These are phyloP conservation scores for Alternaria metachromatica DNA, from an alignment of 2,329 filamentous ascomycete genomes.

Conservation along the genomic window DNA sequence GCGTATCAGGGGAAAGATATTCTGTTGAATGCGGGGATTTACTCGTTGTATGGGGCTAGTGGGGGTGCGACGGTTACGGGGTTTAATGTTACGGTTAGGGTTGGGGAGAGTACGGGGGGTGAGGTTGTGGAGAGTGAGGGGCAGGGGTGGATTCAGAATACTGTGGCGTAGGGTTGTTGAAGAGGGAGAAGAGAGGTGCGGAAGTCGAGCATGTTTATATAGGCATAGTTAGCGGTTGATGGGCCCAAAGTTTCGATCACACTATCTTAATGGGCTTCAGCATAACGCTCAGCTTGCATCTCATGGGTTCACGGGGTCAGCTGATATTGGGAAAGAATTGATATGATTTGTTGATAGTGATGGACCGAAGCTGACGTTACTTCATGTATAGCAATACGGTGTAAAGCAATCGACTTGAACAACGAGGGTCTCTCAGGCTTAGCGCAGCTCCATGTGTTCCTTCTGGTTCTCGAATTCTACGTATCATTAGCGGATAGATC, in stretches of 20 bases:
- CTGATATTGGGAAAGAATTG: not conserved
- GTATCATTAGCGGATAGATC: not conserved
- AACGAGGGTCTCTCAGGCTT: not conserved
- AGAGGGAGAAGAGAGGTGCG: not conserved
- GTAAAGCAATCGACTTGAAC: not conserved
- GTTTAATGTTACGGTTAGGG: conserved; percentile 30
- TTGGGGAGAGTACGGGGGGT: conserved; percentile 22
- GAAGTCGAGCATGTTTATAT: not conserved
- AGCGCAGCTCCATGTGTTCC: not conserved
- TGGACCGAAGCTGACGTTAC: not conserved
- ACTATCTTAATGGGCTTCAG: not conserved
- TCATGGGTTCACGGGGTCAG: not conserved
- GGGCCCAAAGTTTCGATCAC: not conserved
- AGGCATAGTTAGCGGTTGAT: not conserved
- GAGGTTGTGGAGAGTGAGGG: conserved; percentile 18
- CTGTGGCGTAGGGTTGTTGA: not conserved
- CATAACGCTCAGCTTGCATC: not conserved
- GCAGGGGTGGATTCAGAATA: conserved; percentile 13
- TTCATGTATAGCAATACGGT: not conserved
- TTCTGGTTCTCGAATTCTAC: conserved; percentile 7
- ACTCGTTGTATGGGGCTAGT: conserved; percentile 36
- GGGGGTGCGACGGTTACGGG: conserved; percentile 10
- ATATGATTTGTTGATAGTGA: not conserved
- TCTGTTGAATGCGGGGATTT: conserved; percentile 30
- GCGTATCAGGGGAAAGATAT: conserved; percentile 19